Base-by-base conservation (phyloP, 176 grass and related monocot species). In the Avena sativa region DNA sequence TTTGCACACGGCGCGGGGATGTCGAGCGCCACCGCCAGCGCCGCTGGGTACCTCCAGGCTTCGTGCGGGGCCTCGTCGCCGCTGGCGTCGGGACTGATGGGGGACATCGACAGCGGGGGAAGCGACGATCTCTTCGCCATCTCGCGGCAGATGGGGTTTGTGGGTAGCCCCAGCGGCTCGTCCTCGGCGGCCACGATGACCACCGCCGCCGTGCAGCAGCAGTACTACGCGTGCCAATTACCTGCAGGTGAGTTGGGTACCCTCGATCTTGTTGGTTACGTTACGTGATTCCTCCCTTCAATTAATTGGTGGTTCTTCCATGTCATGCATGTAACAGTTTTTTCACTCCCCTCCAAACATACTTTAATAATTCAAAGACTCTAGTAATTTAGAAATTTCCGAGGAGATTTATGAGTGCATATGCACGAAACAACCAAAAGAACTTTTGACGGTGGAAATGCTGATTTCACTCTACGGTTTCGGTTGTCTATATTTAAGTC, bases 101-200 rank as follows among this genome's bases (percentile, higher is more conserved):
- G 80, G 15, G 81, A 89, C 55, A 62, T 91, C 61, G 87, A 83
- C 44, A 84, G 84, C 70, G 57, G 88, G 26, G 79, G 89, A 28
- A 72, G 81, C 75, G 96, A 96, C 67, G 96, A 98, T 87, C 90
- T 98, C 48, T 98, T 98, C 84, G 89, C 96, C 21, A 98, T 98
- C 89, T 95, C 96, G 7, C 84, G 93, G 25, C 96, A 95, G 86
- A 94, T 98, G 93, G 88, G 90, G 8, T 93, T 89, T 53, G 47
- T 49, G 67, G 93, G 86, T 23, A 88, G 68, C 80, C 30, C 88
- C 20, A 40, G 47, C 69, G 61, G 81, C n/a, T 62, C 89, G 28
- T 79, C 89, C 15, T 88, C 77, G 12, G n/a, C 65, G 69, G 55
- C 56, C 30, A 78, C 86, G 55, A 81, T 28, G 28, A 28, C 28